Conservation (phyloP, 148 eudicot species). For the Rhododendron mucronatum region DNA sequence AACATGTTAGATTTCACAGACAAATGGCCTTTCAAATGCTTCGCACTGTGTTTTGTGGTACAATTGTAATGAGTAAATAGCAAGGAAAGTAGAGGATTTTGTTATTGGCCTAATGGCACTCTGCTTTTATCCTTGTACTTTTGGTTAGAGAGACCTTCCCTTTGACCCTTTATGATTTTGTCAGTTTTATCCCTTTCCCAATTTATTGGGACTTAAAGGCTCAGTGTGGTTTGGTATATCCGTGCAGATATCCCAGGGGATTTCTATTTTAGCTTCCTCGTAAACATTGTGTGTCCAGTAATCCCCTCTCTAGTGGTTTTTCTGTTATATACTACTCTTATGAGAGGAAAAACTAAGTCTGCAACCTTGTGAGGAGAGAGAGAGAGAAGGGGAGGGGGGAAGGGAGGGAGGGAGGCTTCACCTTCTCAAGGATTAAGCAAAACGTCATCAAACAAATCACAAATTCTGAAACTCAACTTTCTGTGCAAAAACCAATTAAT, state of each 20-base stretch:
- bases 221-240: not conserved
- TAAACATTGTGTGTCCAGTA: not conserved
- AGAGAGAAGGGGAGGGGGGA: not conserved
- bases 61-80: not conserved
- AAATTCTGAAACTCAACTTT: not conserved
- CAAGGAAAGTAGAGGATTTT: not conserved
- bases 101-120: not conserved
- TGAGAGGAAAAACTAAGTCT: not conserved
- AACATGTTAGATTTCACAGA: not conserved
- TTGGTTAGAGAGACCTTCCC: not conserved
- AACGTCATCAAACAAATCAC: not conserved
- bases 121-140: not conserved
- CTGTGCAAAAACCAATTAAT: not conserved
- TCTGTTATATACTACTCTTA: not conserved
- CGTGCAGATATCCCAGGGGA: not conserved
- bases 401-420: not conserved
- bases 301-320: not conserved
- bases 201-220: not conserved
- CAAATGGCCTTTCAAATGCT: not conserved
- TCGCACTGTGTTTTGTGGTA: not conserved
- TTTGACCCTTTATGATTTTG: not conserved
- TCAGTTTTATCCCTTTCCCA: not conserved
- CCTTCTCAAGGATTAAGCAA: not conserved
- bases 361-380: not conserved
- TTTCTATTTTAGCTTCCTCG: not conserved